Evolutionary conservation across 495 filamentous ascomycete species (phyloP).

Genomic region (Aspergillus diversus): DNA sequence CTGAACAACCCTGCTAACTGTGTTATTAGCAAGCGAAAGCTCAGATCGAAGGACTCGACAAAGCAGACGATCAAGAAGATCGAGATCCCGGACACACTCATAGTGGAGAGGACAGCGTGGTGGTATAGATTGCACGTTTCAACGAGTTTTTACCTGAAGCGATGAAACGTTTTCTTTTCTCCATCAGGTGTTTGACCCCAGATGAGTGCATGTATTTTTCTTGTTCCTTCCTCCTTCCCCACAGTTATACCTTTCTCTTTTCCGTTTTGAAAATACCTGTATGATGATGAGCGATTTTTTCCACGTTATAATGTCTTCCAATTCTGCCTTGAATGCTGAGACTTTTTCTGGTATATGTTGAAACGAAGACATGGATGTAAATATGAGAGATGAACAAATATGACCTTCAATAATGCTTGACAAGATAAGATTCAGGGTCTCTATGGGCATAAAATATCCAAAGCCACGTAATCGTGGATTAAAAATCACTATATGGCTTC

Average conservation of each 20-base stretch:
- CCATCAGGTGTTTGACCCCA: slow-evolving; percentile 1
- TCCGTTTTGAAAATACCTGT: slow-evolving; percentile 30
- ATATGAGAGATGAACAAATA: not conserved
- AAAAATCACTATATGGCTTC: no score
- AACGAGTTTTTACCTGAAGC: slow-evolving; percentile 9
- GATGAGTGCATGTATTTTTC: slow-evolving; percentile 36
- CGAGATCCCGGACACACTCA: slow-evolving; percentile 42
- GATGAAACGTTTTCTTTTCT: slow-evolving; percentile 16
- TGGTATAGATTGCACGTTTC: slow-evolving; percentile 18
- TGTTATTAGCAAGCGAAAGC: slow-evolving; percentile 49
- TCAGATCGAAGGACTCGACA: slow-evolving; percentile 54
- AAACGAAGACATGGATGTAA: slow-evolving; percentile 3
- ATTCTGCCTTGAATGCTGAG: slow-evolving; percentile 19
- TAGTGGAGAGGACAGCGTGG: slow-evolving; percentile 24
- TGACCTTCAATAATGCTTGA: not conserved
- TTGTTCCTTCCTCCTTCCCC: slow-evolving; percentile 20
- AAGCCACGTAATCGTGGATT: no score
- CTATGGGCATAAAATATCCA: no score
- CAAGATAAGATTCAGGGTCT: not conserved
- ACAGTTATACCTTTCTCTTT: not conserved
- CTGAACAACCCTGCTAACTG: slow-evolving; percentile 18
- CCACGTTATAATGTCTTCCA: slow-evolving; percentile 26
- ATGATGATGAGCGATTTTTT: slow-evolving; percentile 36
- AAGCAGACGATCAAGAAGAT: slow-evolving; percentile 48
- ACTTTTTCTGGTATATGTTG: slow-evolving; percentile 18